Conservation (phyloP, 805 yeast genomes). For the Wickerhamomyces strasburgensis region DNA sequence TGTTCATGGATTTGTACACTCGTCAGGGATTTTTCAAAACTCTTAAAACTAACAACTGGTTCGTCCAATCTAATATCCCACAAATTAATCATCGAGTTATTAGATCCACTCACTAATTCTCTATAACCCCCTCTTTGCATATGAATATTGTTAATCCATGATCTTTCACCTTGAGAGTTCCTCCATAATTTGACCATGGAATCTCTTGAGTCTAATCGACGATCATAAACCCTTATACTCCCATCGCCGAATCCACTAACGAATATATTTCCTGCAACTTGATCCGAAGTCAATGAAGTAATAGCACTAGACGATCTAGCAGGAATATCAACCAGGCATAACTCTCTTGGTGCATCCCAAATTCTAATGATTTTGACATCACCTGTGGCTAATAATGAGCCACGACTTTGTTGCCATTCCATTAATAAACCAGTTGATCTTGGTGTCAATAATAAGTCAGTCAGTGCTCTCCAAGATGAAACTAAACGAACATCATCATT, state of each 20-base stretch:
- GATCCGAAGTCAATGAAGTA: constrained; percentile 88
- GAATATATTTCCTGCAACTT: constrained; percentile 86
- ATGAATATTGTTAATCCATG: constrained; percentile 70
- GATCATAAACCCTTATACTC: constrained; percentile 83
- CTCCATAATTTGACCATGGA: constrained; percentile 84
- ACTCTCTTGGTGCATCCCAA: constrained; percentile 97
- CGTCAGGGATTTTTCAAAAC: constrained; percentile 46
- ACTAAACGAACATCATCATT: constrained; percentile 53
- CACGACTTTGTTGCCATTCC: constrained; percentile 97
- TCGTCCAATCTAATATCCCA: constrained; percentile 84
- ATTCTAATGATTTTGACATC: constrained; percentile 86
- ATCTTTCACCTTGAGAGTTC: constrained; percentile 37
- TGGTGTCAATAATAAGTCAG: constrained; percentile 77
- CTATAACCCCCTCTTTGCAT: constrained; percentile 97
- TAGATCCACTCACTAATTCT: constrained; percentile 78
- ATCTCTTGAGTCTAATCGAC: constrained; percentile 78
- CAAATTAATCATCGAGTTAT: constrained; percentile 76
- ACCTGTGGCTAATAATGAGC: constrained; percentile 86
- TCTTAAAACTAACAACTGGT: constrained; percentile 64
- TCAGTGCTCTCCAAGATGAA: constrained; percentile 89
- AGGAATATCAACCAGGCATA: constrained; percentile 81
- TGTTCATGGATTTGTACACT: constrained; percentile 88
- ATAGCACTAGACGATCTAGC: constrained; percentile 88
- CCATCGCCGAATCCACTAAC: constrained; percentile 92
- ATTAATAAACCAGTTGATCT: constrained; percentile 77